Conservation (phyloP, 2,329 filamentous ascomycete species). For the Sporothrix dimorphospora region DNA sequence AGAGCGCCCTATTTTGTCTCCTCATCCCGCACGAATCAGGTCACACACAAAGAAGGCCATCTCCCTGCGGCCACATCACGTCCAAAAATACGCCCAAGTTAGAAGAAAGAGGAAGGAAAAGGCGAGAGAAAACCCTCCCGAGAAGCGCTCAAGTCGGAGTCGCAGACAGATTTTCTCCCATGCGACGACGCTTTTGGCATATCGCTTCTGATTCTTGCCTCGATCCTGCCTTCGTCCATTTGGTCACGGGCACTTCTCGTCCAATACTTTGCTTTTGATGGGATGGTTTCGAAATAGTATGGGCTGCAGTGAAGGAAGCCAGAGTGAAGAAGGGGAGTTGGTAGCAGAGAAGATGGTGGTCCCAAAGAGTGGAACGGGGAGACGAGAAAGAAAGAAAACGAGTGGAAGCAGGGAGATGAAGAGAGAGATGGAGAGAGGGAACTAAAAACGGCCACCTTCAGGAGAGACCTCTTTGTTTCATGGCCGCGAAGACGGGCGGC, state of each 20-base stretch:
- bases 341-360: background rate
- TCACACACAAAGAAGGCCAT: constrained; percentile 13
- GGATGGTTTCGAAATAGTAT: background rate
- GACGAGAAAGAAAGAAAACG: background rate
- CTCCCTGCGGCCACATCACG: constrained; percentile 4
- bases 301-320: background rate
- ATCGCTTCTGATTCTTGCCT: background rate
- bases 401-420: background rate
- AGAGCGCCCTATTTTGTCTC: background rate
- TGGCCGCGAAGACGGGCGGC: constrained; percentile 5
- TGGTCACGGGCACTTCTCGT: background rate
- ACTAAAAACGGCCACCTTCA: background rate
- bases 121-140: background rate
- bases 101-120: background rate
- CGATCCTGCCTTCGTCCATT: background rate
- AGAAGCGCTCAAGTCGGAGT: constrained; percentile 23
- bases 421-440: background rate
- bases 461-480: constrained; percentile 11
- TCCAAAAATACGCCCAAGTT: constrained; percentile 12
- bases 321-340: background rate
- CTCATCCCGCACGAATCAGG: background rate
- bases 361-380: background rate
- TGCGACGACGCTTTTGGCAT: background rate
- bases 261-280: constrained; percentile 2
- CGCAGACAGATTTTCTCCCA: background rate